A percentile compares a stretch with the other conserved stretches of the same genome.
These are phyloP conservation scores for Neopestalotiopsis rosae DNA, from an alignment of 2,329 filamentous ascomycete species.

Conservation along the genomic window DNA sequence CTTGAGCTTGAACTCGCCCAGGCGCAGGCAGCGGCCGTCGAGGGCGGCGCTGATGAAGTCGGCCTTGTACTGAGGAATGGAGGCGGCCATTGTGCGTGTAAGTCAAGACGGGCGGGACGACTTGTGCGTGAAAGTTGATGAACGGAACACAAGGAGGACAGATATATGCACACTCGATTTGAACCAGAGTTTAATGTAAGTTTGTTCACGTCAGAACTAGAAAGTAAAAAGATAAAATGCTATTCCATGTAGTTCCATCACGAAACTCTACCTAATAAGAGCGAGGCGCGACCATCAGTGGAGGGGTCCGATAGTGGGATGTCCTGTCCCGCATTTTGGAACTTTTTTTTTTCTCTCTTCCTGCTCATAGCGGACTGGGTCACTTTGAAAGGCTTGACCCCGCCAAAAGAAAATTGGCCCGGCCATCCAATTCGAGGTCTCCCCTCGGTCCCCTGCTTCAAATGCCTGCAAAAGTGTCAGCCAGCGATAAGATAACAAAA, in stretches of 20 bases:
- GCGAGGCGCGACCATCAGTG: background rate
- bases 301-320: slow-evolving; percentile 12
- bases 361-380: background rate
- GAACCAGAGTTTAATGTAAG: background rate
- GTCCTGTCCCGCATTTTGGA: background rate
- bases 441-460: background rate
- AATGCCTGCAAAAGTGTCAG: background rate
- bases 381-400: background rate
- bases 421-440: background rate
- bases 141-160: background rate
- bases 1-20: slow-evolving; percentile 88
- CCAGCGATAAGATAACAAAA: slow-evolving; percentile 20
- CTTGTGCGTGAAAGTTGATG: background rate
- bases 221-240: background rate
- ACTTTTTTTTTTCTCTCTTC: slow-evolving; percentile 8
- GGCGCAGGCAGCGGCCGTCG: slow-evolving; percentile 73
- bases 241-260: background rate
- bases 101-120: background rate
- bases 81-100: slow-evolving; percentile 39
- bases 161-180: background rate
- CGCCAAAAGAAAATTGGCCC: background rate
- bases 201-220: background rate
- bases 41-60: slow-evolving; percentile 75
- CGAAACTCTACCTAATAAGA: background rate
- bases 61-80: slow-evolving; percentile 70